These are phyloP conservation scores for Prunus mongolica DNA, from an alignment of 306 rosid species.

Conservation along the genomic window DNA sequence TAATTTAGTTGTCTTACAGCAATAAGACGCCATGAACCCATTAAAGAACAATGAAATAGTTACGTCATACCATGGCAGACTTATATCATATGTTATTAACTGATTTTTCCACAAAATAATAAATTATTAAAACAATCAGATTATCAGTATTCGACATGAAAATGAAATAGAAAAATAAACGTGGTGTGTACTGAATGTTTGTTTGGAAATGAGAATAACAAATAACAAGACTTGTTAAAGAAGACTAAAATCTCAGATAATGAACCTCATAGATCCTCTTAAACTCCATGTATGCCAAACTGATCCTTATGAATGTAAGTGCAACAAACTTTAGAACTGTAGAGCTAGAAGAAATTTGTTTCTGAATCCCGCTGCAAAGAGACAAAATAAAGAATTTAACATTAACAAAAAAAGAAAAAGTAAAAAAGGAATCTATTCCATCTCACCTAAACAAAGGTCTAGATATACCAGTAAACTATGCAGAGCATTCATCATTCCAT, in stretches of 20 bases:
- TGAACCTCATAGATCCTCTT: constrained; percentile 86
- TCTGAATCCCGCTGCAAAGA: constrained; percentile 70
- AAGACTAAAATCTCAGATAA: constrained; percentile 15
- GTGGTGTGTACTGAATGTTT: neutral
- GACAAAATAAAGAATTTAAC: neutral
- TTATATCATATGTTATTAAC: neutral
- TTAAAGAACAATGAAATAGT: neutral
- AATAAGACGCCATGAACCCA: neutral
- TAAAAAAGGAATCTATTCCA: neutral
- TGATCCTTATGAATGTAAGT: constrained; percentile 59
- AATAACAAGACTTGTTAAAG: neutral
- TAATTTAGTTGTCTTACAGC: neutral
- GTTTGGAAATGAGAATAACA: neutral
- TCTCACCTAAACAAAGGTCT: neutral
- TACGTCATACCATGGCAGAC: neutral
- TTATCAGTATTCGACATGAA: neutral
- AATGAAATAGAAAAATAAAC: neutral
- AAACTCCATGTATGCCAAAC: constrained; percentile 79
- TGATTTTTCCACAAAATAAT: neutral
- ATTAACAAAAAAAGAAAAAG: neutral
- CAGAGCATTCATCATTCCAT: neutral
- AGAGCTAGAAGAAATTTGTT: constrained; percentile 73
- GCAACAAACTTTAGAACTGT: constrained; percentile 61
- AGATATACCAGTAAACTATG: neutral
- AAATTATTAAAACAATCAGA: neutral